These are phyloP conservation scores for Corylus avellana DNA, from an alignment of 306 rosid genomes.

Conservation along the genomic window DNA sequence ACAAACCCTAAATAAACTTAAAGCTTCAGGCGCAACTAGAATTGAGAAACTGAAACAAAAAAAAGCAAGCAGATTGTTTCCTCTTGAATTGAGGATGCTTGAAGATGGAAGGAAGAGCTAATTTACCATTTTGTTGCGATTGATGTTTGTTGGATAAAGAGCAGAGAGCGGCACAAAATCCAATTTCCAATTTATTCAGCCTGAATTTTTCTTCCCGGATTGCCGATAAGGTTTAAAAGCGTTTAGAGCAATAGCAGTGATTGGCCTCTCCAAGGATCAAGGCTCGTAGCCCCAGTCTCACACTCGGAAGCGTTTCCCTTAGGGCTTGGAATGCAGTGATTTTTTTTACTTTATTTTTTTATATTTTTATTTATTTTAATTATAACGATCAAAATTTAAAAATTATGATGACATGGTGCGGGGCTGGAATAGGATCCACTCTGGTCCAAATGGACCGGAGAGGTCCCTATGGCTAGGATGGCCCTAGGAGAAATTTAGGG, in stretches of 20 bases:
- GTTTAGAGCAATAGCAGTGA: background rate
- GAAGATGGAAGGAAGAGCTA: too few species aligned
- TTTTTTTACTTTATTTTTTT: too few species aligned
- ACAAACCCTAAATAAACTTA: background rate
- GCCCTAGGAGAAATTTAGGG: too few species aligned
- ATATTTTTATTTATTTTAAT: too few species aligned
- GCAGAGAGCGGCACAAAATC: background rate
- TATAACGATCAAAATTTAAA: too few species aligned
- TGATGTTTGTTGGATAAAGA: background rate
- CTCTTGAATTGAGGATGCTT: background rate
- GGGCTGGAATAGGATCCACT: too few species aligned
- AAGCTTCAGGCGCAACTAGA: too few species aligned
- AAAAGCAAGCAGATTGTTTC: background rate
- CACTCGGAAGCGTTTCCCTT: background rate
- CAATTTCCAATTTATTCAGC: background rate
- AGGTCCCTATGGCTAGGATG: too few species aligned
- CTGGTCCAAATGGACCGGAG: too few species aligned
- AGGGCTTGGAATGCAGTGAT: background rate
- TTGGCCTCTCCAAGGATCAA: background rate
- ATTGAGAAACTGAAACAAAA: background rate
- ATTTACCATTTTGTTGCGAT: background rate
- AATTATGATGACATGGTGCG: too few species aligned
- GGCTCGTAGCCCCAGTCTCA: background rate
- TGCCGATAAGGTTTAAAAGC: background rate
- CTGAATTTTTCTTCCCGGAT: background rate